A percentile compares a stretch with the other conserved stretches of the same genome.
Evolutionary conservation across 441 rosid genomes (phyloP).

Genomic region (Theobroma grandiflorum): DNA sequence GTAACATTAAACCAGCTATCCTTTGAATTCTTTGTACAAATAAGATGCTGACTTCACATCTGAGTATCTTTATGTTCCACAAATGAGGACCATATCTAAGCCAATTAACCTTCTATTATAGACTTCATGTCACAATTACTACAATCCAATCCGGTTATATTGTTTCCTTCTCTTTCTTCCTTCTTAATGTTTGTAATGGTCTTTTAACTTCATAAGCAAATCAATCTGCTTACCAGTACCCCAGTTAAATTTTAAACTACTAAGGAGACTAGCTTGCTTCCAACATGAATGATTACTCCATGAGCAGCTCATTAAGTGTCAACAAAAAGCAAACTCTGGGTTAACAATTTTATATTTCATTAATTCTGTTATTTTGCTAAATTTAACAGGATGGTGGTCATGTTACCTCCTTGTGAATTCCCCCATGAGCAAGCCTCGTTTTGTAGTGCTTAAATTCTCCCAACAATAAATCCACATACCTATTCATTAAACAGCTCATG

Average conservation of each 20-base stretch:
- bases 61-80: not conserved
- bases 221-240: not conserved
- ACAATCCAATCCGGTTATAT: not conserved
- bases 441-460: conserved; percentile 96
- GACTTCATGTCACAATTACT: not conserved
- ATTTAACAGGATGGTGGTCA: conserved; percentile 10
- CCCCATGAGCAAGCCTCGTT: conserved; percentile 95
- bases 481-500: conserved; percentile 37
- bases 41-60: conserved; percentile 2
- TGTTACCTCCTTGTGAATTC: conserved; percentile 87
- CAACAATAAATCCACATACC: conserved; percentile 94
- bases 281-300: conserved; percentile 4
- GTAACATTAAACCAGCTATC: conserved; percentile 12
- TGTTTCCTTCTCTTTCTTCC: not conserved
- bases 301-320: not conserved
- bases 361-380: not conserved
- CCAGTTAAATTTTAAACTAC: not conserved
- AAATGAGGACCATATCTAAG: not conserved
- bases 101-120: conserved; percentile 4
- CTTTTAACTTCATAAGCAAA: not conserved
- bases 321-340: not conserved
- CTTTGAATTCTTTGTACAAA: not conserved
- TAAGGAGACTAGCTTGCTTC: not conserved
- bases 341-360: not conserved
- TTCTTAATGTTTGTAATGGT: not conserved